These are phyloP conservation scores for Teunomyces kruisii DNA, from an alignment of 805 yeast genomes.

Conservation along the genomic window DNA sequence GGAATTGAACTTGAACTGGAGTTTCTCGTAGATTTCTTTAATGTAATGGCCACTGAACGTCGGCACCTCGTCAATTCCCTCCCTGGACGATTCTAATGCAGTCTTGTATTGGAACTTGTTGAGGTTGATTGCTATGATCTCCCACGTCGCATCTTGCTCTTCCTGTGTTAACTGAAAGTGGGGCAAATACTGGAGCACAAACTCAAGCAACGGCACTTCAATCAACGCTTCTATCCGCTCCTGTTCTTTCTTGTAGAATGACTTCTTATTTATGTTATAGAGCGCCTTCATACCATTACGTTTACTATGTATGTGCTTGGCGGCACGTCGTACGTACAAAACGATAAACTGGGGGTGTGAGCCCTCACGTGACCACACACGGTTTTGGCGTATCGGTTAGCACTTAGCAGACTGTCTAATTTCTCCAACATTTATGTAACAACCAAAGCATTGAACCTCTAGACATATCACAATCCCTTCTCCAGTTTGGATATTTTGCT, in stretches of 20 bases:
- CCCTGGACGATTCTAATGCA: conserved; percentile 13
- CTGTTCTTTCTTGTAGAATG: conserved; percentile 28
- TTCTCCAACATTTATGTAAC: background rate
- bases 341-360: background rate
- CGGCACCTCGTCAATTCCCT: conserved; percentile 18
- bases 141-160: conserved; percentile 32
- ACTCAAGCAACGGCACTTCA: conserved; percentile 27
- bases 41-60: conserved; percentile 26
- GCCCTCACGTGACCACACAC: background rate
- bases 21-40: conserved; percentile 17
- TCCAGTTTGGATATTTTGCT: conserved; percentile 28
- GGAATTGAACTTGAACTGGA: conserved; percentile 14
- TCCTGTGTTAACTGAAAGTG: conserved; percentile 27
- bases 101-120: conserved; percentile 18
- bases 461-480: conserved; percentile 24
- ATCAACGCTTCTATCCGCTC: conserved; percentile 19
- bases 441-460: background rate
- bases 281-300: background rate
- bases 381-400: too few relatives aligned
- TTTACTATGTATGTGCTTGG: background rate
- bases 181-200: conserved; percentile 29
- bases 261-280: conserved; percentile 9
- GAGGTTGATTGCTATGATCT: conserved; percentile 32
- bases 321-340: background rate
- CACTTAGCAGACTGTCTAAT: background rate